Base-by-base conservation (phyloP, 495 filamentous ascomycete species). In the Daldinia vernicosa region DNA sequence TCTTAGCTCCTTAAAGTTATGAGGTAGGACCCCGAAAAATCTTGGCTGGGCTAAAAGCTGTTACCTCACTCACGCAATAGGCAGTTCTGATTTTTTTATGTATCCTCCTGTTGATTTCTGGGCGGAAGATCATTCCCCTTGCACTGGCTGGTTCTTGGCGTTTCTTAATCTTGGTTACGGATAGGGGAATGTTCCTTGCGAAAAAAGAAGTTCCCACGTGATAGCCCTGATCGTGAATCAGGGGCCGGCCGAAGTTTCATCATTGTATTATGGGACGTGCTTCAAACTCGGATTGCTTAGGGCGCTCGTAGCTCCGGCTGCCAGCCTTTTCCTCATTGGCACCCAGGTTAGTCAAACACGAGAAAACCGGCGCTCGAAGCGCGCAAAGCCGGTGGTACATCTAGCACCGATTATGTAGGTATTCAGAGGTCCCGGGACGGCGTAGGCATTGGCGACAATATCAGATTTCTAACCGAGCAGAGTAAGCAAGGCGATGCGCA, bases 161-260 rank as follows among this genome's bases (percentile, higher is more conserved):
- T 72, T 72, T 72, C 39, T 54, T 37, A 53, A 63, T 54, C 69
- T 53, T 53, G 51, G 55, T 52, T 55, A 30, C 55, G 67, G 59
- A 59, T 43, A 19, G 32, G 47, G 24, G 45, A 45, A 54, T 6
- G 12, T 47, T 51, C 57, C 52, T 45, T 50, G 45, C 45, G 37
- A 58, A 45, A 15, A 37, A 51, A 45, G 7, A 26, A 19, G 12
- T 24, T 52, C 52, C 33, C 61, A 73, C 70, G 65, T 73, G 70
- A 72, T 52, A 45, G 2, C 61, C 70, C 50, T 62, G 37, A 61
- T 60, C 65, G 65, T 66, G 70, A 68, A 65, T 72, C 70, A 73
- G 70, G 70, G 70, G 66, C 22, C n/a, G n/a, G 60, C 54, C 61
- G 19, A 39, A 39, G 70, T 73, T 73, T 73, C 70, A 73, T 66